Conservation (phyloP, 352 stramenopile species). For the Plasmopara halstedii region DNA sequence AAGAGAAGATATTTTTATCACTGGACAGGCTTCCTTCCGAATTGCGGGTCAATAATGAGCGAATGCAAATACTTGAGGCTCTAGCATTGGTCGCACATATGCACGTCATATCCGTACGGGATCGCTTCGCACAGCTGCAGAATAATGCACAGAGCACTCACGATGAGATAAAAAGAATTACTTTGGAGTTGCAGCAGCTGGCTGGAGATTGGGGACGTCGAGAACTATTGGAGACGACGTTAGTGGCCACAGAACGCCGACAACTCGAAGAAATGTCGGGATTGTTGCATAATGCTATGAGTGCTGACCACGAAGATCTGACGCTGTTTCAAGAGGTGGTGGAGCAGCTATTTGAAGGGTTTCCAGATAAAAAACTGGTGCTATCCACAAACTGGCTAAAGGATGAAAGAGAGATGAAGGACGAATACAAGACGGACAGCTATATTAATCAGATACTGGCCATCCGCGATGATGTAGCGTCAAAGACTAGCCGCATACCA, state of each 20-base stretch:
- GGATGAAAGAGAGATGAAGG: background rate
- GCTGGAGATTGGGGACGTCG: constrained; percentile 30
- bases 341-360: constrained; percentile 40
- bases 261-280: constrained; percentile 33
- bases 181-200: constrained; percentile 12
- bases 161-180: constrained; percentile 3
- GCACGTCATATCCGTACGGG: constrained; percentile 23
- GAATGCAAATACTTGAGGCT: constrained; percentile 21
- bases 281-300: constrained; percentile 34
- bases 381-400: constrained; percentile 44
- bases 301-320: constrained; percentile 22
- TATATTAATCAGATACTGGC: constrained; percentile 38
- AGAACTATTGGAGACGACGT: constrained; percentile 8
- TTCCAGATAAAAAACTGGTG: constrained; percentile 24
- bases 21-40: constrained; percentile 1
- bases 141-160: constrained; percentile 1
- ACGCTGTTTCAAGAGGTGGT: constrained; percentile 51
- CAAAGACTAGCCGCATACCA: constrained; percentile 6
- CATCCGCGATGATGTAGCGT: constrained; percentile 3
- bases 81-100: constrained; percentile 34
- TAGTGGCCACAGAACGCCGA: constrained; percentile 6
- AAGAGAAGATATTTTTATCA: constrained; percentile 9
- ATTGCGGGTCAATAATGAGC: constrained; percentile 2
- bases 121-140: constrained; percentile 18
- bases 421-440: constrained; percentile 1